These are phyloP conservation scores for Centaurea solstitialis DNA, from an alignment of 129 eudicot genomes.

Conservation along the genomic window DNA sequence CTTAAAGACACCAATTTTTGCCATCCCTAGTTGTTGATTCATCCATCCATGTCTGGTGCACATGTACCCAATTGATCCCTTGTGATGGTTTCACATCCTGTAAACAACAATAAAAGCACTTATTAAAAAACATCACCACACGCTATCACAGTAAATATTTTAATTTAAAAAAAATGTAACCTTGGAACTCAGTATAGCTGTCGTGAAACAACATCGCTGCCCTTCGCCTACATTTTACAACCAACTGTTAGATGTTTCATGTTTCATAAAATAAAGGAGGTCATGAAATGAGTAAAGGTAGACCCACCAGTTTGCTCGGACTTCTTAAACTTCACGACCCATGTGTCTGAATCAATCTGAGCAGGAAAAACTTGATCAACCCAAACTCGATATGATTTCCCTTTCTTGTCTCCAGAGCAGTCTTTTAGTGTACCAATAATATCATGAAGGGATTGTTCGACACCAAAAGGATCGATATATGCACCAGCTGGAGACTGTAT, in stretches of 20 bases:
- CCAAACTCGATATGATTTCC: conserved; percentile 69
- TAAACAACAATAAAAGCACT: neutral
- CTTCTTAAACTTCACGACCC: conserved; percentile 80
- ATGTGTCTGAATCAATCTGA: conserved; percentile 56
- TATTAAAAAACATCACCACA: neutral
- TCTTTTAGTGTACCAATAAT: conserved; percentile 42
- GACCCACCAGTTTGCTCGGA: conserved; percentile 72
- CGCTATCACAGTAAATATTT: neutral
- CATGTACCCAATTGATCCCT: conserved; percentile 79
- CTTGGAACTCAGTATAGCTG: conserved; percentile 70
- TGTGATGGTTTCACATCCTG: conserved; percentile 55
- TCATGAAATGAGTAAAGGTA: neutral
- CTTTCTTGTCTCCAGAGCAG: conserved; percentile 64
- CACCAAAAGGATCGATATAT: conserved; percentile 63
- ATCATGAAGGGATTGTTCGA: conserved; percentile 57
- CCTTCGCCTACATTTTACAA: conserved; percentile 55
- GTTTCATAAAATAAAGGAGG: neutral
- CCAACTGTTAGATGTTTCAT: neutral
- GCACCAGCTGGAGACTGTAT: conserved; percentile 58
- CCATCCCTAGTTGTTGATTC: conserved; percentile 38
- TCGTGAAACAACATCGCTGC: conserved; percentile 54
- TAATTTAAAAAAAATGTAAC: conserved; percentile 24
- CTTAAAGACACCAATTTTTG: conserved; percentile 51
- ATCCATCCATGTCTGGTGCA: conserved; percentile 79
- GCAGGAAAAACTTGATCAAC: conserved; percentile 75